These are phyloP conservation scores for Bretschneidera sinensis DNA, from an alignment of 345 rosid species.

Conservation along the genomic window DNA sequence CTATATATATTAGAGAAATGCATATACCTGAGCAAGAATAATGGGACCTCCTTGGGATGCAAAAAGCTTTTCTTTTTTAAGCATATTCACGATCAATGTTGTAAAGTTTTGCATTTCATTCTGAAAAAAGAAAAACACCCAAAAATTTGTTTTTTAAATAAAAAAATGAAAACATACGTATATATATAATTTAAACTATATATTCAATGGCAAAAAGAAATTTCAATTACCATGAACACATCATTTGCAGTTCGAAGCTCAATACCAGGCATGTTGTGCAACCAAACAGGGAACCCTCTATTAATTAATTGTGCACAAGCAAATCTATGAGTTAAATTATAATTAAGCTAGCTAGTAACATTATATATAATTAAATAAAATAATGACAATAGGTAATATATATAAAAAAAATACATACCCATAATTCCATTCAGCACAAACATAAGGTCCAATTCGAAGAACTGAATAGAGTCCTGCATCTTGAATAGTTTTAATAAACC, in stretches of 20 bases:
- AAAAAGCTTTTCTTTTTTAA: no score
- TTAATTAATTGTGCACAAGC: background rate
- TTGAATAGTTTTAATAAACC: conserved; percentile 38
- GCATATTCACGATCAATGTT: conserved; percentile 49
- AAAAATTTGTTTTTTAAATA: background rate
- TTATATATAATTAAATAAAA: background rate
- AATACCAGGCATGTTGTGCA: conserved; percentile 44
- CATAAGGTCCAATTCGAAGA: conserved; percentile 57
- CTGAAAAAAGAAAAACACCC: conserved; percentile 12
- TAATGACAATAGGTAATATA: no score
- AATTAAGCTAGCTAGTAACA: background rate
- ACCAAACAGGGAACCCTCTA: conserved; percentile 69
- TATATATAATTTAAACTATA: no score
- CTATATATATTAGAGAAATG: conserved; percentile 30
- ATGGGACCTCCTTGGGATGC: no score
- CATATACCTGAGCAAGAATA: no score
- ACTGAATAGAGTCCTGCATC: conserved; percentile 35
- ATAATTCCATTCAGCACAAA: conserved; percentile 59
- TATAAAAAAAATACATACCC: conserved; percentile 33
- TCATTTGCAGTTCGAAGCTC: conserved; percentile 44
- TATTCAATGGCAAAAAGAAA: background rate
- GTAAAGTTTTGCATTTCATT: conserved; percentile 75
- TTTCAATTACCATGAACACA: conserved; percentile 38
- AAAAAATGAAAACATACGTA: background rate
- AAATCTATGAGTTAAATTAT: background rate